Base-by-base conservation (phyloP, 2,329 filamentous ascomycete species). In the Exophiala viscosa region DNA sequence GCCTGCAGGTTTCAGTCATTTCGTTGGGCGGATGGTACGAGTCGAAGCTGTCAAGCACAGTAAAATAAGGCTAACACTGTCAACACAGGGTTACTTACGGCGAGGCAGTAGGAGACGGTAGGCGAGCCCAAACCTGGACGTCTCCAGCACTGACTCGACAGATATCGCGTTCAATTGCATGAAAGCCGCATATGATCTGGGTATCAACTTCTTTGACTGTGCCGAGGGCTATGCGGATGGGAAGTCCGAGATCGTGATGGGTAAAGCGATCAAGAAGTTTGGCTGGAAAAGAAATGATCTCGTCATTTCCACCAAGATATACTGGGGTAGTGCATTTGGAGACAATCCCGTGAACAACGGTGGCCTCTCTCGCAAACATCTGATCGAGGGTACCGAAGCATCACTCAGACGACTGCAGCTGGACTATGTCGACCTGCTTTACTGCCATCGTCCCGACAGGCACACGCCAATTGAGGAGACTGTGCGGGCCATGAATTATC, bases 1-100 rank as follows among this genome's bases (percentile, higher is more conserved):
- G 87, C 48, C 77, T 90, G 14, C 83, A 89, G 67, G 85, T 90
- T 32, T 90, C 86, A 23, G 79, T 83, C 41, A 85, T 90, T 57
- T 85, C 84, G 1, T 75, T 90, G 2, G 87, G 73, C 31, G 72
- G 71, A 50, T 73, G 70, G 71, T 63, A 47, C 7, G 40, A 8
- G 11, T 23, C 28, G 3, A 23, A 13, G 7, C 15, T n/a, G 20
- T 3, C 10, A 5, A 13, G 20, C 3, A 1, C 7, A n/a, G 7
- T 7, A n/a, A n/a, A 42, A n/a, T 23, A 15, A 15, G 14, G 38
- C 43, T 54, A 23, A 50, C 4, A 50, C 3, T 13, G 14, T 5
- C 14, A 7, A 43, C 3, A 23, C 40, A 54, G 84, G 84, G 75
- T 90, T 47, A 90, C 87, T 1, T 89, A 88, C 60, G 87, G 87